Evolutionary conservation across 2,329 filamentous ascomycete species (phyloP).

Genomic region (Ophidiomyces ophidiicola): DNA sequence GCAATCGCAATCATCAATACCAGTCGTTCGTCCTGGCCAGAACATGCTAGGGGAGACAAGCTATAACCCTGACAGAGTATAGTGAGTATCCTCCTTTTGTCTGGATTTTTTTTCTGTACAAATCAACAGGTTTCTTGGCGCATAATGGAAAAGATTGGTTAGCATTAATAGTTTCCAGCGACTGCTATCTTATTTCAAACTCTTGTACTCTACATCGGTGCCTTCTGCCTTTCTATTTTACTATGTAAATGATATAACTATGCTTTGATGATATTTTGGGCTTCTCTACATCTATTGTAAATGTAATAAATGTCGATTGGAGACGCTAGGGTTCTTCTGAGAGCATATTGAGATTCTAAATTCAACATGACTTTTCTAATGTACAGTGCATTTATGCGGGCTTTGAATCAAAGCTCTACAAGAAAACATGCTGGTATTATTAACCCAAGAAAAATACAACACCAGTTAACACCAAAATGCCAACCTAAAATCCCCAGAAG

Average conservation of each 20-base stretch:
- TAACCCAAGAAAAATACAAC: background rate
- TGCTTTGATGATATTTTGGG: too few species aligned
- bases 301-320: too few species aligned
- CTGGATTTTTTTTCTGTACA: background rate
- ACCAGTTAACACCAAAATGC: background rate
- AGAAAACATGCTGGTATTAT: slow-evolving; percentile 1
- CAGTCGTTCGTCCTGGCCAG: slow-evolving; percentile 43
- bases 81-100: background rate
- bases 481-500: too few species aligned
- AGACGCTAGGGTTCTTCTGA: too few species aligned
- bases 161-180: background rate
- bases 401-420: background rate
- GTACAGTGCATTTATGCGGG: background rate
- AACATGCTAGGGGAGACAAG: slow-evolving; percentile 56
- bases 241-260: too few species aligned
- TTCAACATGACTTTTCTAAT: slow-evolving; percentile 1
- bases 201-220: slow-evolving; percentile 4
- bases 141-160: background rate
- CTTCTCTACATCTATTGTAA: too few species aligned
- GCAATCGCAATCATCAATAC: slow-evolving; percentile 41
- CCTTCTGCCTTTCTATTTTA: too few species aligned
- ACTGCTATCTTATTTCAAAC: background rate
- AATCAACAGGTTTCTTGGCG: background rate
- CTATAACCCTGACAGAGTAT: slow-evolving; percentile 52
- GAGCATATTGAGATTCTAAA: too few species aligned